Base-by-base conservation (phyloP, 163 green algal species). In the Chlorella variabilis region DNA sequence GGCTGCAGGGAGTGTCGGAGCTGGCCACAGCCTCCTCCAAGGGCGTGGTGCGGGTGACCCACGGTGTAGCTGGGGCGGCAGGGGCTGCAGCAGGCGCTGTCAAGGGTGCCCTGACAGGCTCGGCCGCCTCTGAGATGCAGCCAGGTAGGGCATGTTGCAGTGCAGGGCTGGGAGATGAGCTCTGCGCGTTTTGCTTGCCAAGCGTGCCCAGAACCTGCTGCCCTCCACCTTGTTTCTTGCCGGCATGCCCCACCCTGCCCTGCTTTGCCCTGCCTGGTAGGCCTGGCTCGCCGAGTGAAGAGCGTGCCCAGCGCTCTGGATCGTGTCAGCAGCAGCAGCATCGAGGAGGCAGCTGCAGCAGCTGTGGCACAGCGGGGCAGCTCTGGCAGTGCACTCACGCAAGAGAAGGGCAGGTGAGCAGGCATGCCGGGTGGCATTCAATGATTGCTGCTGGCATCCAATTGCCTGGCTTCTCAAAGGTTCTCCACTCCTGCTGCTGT, bases 331-430 rank as follows among this genome's bases (percentile, higher is more conserved):
- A 38, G 21, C 39, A 42, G 29, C 21, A 38, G 48, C 45, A 36
- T 42, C 5, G 48, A 45, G 33, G 31, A 7, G 7, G 49, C 34
- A 27, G 71, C 27, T 29, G 41, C 45, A 2, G 45, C 31, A 3
- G 25, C n/a, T 6, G 17, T 11, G 20, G 7, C 38, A 27, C 59
- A 56, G 25, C 73, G 73, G 11, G 73, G 56, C 38, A 39, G 41
- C 71, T 78, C 71, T 15, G 71, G 33, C 49, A 68, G 34, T 33
- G 23, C 36, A 2, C 71, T 78, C 11, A 15, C 41, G 13, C 45
- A n/a, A 29, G 68, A 75, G 7, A 80, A 59, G 73, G 29, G 73
- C 56, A 34, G 73, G 73, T n/a, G n/a, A n/a, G n/a, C n/a, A n/a
- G n/a, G n/a, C n/a, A n/a, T n/a, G n/a, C n/a, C n/a, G n/a, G n/a